Evolutionary conservation across 345 rosid species (phyloP).

Genomic region (Citrus sinensis): DVS_A1.0 CM039169.1:7068001-7068500

Average conservation of each 20-base stretch:
- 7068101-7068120: neutral
- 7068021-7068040: slow-evolving; percentile 91
- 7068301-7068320: slow-evolving; percentile 94
- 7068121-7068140: neutral
- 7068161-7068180: neutral
- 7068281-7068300: slow-evolving; percentile 98
- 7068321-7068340: slow-evolving; percentile 95
- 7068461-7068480: slow-evolving; percentile 99
- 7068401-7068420: slow-evolving; percentile 94
- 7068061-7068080: slow-evolving; percentile 3
- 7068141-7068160: neutral
- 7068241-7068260: slow-evolving; percentile 90
- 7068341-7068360: slow-evolving; percentile 98
- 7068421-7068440: slow-evolving; percentile 96
- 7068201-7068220: slow-evolving; percentile 96
- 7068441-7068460: slow-evolving; percentile 97
- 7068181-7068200: slow-evolving; percentile 39
- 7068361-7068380: slow-evolving; percentile 92
- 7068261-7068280: slow-evolving; percentile 83
- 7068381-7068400: slow-evolving; percentile 85
- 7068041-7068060: slow-evolving; percentile 7
- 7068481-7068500: slow-evolving; percentile 95
- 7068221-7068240: slow-evolving; percentile 93
- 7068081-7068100: neutral
- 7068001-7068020: slow-evolving; percentile 90